These are phyloP conservation scores for Stropharia rugosoannulata DNA, from an alignment of 768 basidiomycete genomes.

Conservation along the genomic window DNA sequence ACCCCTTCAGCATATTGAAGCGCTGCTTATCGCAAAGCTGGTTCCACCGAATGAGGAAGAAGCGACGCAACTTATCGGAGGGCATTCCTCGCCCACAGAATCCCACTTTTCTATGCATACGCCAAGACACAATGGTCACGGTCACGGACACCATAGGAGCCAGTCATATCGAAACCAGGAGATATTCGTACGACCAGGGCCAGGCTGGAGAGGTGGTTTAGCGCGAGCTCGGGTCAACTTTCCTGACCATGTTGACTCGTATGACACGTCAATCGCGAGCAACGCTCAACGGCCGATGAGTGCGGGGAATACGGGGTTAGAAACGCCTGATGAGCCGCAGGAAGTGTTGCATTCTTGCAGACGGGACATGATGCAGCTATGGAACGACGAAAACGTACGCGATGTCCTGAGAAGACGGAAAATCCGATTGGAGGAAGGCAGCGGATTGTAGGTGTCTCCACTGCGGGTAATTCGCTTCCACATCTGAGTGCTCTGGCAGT, in stretches of 20 bases:
- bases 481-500: conserved; percentile 33
- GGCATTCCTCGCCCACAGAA: conserved; percentile 19
- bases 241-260: conserved; percentile 19
- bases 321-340: conserved; percentile 57
- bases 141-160: conserved; percentile 13
- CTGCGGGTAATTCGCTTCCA: neutral
- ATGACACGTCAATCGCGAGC: conserved; percentile 8
- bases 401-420: conserved; percentile 54
- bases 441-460: conserved; percentile 65
- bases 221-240: conserved; percentile 41
- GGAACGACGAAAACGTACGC: conserved; percentile 62
- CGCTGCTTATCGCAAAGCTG: conserved; percentile 66
- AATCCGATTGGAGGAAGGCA: conserved; percentile 66
- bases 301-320: conserved; percentile 43
- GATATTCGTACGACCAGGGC: conserved; percentile 63
- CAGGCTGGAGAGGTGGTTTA: conserved; percentile 63
- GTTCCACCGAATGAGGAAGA: conserved; percentile 68
- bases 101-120: conserved; percentile 14
- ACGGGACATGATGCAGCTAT: conserved; percentile 65
- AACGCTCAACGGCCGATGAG: conserved; percentile 35
- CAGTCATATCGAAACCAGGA: conserved; percentile 42
- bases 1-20: conserved; percentile 70
- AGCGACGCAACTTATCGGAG: conserved; percentile 37
- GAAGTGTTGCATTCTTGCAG: conserved; percentile 57
- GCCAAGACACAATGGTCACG: conserved; percentile 6